Conservation (phyloP, 2,329 filamentous ascomycete genomes). For the Spiromastix sp. region DNA sequence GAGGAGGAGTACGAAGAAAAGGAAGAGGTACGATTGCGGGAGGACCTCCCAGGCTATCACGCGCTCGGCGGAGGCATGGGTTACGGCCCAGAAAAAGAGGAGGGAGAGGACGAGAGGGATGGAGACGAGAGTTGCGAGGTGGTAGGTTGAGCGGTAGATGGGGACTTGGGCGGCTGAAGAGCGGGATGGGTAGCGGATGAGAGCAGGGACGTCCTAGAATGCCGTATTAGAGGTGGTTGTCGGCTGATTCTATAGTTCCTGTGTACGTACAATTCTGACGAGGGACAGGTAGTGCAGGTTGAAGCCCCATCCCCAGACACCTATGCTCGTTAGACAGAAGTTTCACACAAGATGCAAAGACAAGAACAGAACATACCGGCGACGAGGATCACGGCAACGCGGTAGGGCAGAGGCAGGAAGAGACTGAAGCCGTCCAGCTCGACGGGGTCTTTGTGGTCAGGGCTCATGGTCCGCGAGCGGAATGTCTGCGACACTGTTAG, state of each 20-base stretch:
- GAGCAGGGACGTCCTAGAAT: slow-evolving; percentile 60
- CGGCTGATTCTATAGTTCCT: too few relatives aligned
- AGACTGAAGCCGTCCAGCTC: slow-evolving; percentile 74
- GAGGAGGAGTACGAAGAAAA: slow-evolving; percentile 61
- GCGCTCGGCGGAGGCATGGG: slow-evolving; percentile 56
- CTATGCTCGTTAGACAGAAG: slow-evolving; percentile 42
- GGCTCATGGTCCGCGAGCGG: slow-evolving; percentile 35
- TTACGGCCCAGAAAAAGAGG: slow-evolving; percentile 72
- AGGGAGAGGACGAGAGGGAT: slow-evolving; percentile 62
- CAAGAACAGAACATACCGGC: slow-evolving; percentile 53
- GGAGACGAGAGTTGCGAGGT: slow-evolving; percentile 68
- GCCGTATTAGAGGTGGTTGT: neutral
- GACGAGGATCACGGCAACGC: slow-evolving; percentile 75
- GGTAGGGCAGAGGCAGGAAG: slow-evolving; percentile 78
- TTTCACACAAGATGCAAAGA: slow-evolving; percentile 1
- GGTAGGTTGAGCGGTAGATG: slow-evolving; percentile 76
- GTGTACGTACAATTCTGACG: slow-evolving; percentile 56
- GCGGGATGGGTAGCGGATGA: slow-evolving; percentile 78
- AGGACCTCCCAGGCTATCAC: slow-evolving; percentile 75
- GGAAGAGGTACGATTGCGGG: slow-evolving; percentile 70
- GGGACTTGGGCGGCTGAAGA: slow-evolving; percentile 58
- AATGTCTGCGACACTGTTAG: too few relatives aligned
- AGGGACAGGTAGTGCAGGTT: slow-evolving; percentile 81
- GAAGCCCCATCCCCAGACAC: slow-evolving; percentile 88
- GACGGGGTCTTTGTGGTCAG: slow-evolving; percentile 23